Evolutionary conservation across 75 land plant genomes (phyloP).

Genomic region (Isoetes taiwanensis): DNA sequence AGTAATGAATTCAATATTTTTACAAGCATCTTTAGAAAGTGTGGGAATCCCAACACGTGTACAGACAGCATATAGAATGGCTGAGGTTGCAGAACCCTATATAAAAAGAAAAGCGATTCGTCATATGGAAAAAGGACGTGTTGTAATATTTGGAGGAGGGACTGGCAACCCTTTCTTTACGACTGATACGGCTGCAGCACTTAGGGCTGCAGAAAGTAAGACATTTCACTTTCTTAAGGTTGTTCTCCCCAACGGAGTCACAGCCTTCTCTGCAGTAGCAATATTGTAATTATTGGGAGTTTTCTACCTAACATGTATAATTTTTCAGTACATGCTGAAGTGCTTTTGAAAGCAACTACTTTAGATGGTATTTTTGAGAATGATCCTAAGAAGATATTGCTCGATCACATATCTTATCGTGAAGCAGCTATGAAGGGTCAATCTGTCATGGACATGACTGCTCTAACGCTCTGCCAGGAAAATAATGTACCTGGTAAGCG

Average conservation of each 20-base stretch:
- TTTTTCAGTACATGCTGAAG: conserved; percentile 57
- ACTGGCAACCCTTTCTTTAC: conserved; percentile 57
- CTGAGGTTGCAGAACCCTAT: conserved; percentile 62
- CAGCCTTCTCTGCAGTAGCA: not conserved
- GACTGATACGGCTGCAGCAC: conserved; percentile 71
- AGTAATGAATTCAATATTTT: conserved; percentile 61
- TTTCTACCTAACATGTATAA: not conserved
- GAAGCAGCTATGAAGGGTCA: conserved; percentile 33
- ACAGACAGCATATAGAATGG: conserved; percentile 44
- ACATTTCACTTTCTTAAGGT: not conserved
- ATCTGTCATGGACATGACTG: conserved; percentile 31
- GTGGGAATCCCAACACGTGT: conserved; percentile 58
- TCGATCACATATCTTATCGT: conserved; percentile 43
- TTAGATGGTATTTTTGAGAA: conserved; percentile 41
- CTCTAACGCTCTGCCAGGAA: conserved; percentile 38
- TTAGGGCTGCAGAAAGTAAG: conserved; percentile 70
- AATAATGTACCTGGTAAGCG: conserved; percentile 38
- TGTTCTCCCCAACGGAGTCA: not conserved
- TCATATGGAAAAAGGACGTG: conserved; percentile 77
- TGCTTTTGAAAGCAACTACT: conserved; percentile 61
- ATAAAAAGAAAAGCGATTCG: conserved; percentile 52
- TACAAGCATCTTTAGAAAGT: conserved; percentile 64
- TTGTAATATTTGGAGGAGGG: conserved; percentile 77
- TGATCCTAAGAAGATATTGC: conserved; percentile 22
- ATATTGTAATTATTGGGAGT: not conserved